Evolutionary conservation across 176 grass and related monocot genomes (phyloP), one percentile per base, ranked within the genome.

Genomic region (Carex pumila): DNA sequence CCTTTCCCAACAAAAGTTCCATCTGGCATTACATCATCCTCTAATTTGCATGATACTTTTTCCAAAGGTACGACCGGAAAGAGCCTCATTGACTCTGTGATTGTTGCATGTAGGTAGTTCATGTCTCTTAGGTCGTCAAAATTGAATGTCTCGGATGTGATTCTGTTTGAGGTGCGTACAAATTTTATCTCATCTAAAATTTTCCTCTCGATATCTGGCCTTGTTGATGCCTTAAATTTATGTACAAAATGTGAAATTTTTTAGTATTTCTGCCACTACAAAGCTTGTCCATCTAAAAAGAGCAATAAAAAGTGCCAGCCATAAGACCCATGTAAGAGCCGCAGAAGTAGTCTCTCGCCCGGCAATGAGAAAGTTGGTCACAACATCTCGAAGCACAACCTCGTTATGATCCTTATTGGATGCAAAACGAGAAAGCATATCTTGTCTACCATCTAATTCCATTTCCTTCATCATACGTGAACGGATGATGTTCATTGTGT

Each of bases 261-360:
- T 50, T 81, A 43, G 45, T 50, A 49, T 11, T 49, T 49, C 47
- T 69, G 5, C 12, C 31, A 52, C 54, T 67, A 69, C n/a, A 66
- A 55, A 53, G 65, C 1, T 49, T 49, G 9, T 19, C n/a, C 41
- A 79, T 8, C 31, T 39, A 61, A 59, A 59, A n/a, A 18, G 57
- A 59, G 61, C 19, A 30, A 50, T 37, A 9, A 21, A 14, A 12
- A 19, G 34, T 74, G 85, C 59, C 72, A 71, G 29, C 87, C 87
- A 88, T 61, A 88, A 88, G 30, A 88, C 90, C 88, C 89, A 91
- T 3, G 89, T 83, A 34, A 91, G 71, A 12, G 72, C 89, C 12
- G 89, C 57, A 6, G 89, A 86, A 6, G 89, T 88, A 2, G 83
- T 88, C 10, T 91, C 89, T 6, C 86, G 80, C 4, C 89, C 83